Base-by-base conservation (phyloP, 176 grass and related monocot species). In the Oryza brachyantha region DNA sequence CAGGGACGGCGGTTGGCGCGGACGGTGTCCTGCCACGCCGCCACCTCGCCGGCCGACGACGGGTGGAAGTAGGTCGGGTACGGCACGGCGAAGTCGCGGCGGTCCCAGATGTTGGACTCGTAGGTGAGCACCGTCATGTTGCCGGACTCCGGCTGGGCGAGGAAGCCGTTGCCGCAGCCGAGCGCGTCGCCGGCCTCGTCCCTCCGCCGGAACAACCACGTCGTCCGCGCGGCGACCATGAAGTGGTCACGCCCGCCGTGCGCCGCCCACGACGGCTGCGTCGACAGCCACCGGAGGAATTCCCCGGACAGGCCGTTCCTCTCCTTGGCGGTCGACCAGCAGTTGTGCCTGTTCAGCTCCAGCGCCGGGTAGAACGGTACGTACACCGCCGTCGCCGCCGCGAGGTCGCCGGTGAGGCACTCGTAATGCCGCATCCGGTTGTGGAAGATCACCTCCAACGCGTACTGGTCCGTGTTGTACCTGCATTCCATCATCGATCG, bases 41-140 rank as follows among this genome's bases (percentile, higher is more conserved):
- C 11, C n/a, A 92, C 86, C 55, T 92, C 74, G 32, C 39, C 16
- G 34, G 83, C 68, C 3, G 71, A 83, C 5, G 81, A 82, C 0
- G 93, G 93, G 81, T 92, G 93, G 70, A 95, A 92, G 78, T 92
- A 90, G 40, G 73, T 90, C 3, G 89, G 93, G 64, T 95, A 95
- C 2, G 93, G 93, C 19, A 95, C 76, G 13, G 74, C 93, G 48
- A 83, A 70, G 77, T 91, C 89, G 0, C 83, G 88, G 12, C 58
- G 77, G 12, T 34, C 50, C 79, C 70, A 89, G 6, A 66, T 32
- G 64, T 83, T 84, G 22, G 86, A 92, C 52, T 92, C 93, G 32
- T 83, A 92, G 10, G 76, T 85, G 10, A 92, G 81, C 68, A 79
- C 59, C 13, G 92, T 85, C 63, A 91, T 86, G 48, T 91, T 91